Base-by-base conservation (phyloP, 805 yeast genomes). In the Teunomyces barrocoloradensis region DNA sequence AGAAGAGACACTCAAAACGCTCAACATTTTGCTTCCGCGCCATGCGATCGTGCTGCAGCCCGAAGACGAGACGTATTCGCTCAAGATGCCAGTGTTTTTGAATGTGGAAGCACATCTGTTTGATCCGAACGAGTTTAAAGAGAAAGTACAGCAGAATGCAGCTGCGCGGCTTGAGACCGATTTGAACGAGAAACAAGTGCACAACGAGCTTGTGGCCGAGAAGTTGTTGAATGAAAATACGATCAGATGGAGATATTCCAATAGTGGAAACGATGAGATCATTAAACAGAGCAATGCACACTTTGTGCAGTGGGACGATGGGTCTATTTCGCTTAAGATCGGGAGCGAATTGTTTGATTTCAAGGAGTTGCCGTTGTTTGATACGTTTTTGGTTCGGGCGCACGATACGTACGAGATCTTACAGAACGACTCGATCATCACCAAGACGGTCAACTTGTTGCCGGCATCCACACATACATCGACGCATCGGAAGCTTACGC, bases 281-380 rank as follows among this genome's bases (percentile, higher is more conserved):
- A 79, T 80, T 59, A 87, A 87, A 57, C 96, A 90, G 63, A 85
- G 96, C 7, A 94, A 94, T 61, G 84, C 97, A 4, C 89, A 91
- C 60, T 82, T 92, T 47, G 79, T 94, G 30, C 87, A 89, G 64
- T 94, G 99, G 99, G 85, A 87, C 47, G 98, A 94, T 66, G 99
- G 99, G 1, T 75, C 89, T 3, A 69, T 82, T 52, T 90, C 97
- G 2, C 71, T 94, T 55, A 91, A 89, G 60, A 70, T 94, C 33
- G 99, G 99, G 28, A 76, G 78, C 41, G 99, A 94, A 66, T 76
- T 85, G 53, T 92, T 91, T 58, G 97, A 92, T 61, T 82, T 89
- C 49, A 73, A 82, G 46, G 68, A 78, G 9, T 80, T 81, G 48
- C 81, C 85, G 6, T 71, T 82, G 34, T 81, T 79, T 44, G 95